A percentile compares a stretch with the other conserved stretches of the same genome.
These are phyloP conservation scores for Golubevia pallescens DNA, from an alignment of 1,284 basidiomycete genomes.

Conservation along the genomic window DNA sequence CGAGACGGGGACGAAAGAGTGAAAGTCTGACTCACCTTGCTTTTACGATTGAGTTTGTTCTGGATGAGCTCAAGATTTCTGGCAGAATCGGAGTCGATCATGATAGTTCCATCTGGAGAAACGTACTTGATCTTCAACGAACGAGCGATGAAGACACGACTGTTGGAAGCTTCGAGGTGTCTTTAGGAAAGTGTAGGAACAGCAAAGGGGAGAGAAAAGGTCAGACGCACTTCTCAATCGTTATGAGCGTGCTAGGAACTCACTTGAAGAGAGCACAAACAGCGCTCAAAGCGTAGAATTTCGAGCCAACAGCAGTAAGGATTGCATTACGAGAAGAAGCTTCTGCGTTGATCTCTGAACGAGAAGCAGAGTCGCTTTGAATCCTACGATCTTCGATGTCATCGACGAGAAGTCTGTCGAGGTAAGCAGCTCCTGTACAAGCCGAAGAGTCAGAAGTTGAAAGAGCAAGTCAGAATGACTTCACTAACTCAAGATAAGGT, in stretches of 20 bases:
- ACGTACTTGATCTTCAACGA: conserved; percentile 81
- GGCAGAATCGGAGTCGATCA: conserved; percentile 86
- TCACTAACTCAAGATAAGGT: not conserved
- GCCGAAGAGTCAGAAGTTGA: too few relatives aligned
- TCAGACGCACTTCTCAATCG: not conserved
- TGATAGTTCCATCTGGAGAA: conserved; percentile 81
- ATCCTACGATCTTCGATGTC: conserved; percentile 78
- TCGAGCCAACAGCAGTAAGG: conserved; percentile 61
- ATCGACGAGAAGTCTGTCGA: conserved; percentile 77
- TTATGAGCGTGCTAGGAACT: not conserved
- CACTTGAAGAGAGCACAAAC: conserved; percentile 81
- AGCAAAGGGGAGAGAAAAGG: not conserved
- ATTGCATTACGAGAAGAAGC: conserved; percentile 16
- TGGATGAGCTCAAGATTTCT: conserved; percentile 84
- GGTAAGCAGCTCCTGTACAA: conserved; percentile 74
- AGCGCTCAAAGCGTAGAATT: conserved; percentile 86
- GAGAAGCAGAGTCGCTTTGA: conserved; percentile 15
- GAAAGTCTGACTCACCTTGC: conserved; percentile 69
- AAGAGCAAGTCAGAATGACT: not conserved
- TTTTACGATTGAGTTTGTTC: conserved; percentile 74
- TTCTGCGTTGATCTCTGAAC: not conserved
- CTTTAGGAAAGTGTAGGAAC: not conserved
- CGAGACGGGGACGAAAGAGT: too few relatives aligned
- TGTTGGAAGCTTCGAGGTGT: conserved; percentile 72
- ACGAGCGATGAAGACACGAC: conserved; percentile 73